Conservation (phyloP, 139 green algal genomes). For the Marvania coccoides region DNA sequence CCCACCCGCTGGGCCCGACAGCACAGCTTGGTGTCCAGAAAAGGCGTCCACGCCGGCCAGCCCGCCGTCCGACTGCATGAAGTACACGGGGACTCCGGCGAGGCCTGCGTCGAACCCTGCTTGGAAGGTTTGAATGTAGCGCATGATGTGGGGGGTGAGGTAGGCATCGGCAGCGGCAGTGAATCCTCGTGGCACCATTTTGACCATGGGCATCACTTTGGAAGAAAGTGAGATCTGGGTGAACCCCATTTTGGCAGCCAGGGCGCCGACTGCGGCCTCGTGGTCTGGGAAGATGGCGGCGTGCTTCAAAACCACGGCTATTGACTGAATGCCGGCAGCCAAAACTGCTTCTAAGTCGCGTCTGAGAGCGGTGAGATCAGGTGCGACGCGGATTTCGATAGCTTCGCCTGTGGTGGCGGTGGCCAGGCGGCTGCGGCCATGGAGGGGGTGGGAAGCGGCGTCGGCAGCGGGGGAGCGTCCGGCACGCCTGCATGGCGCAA, state of each 20-base stretch:
- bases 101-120: conserved; percentile 78
- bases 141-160: conserved; percentile 85
- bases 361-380: conserved; percentile 51
- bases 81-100: conserved; percentile 49
- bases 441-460: conserved; percentile 3
- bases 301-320: conserved; percentile 93
- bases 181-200: conserved; percentile 94
- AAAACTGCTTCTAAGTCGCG: conserved; percentile 43
- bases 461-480: conserved; percentile 1
- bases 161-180: conserved; percentile 94
- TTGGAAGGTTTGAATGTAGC: conserved; percentile 71
- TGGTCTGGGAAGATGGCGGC: conserved; percentile 69
- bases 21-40: conserved; percentile 86
- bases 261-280: conserved; percentile 20
- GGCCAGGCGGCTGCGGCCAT: conserved; percentile 25
- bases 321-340: conserved; percentile 61
- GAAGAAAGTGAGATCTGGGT: conserved; percentile 71
- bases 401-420: conserved; percentile 66
- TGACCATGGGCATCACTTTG: conserved; percentile 91
- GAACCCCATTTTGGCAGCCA: conserved; percentile 62
- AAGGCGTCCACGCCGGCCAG: conserved; percentile 67
- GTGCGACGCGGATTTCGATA: conserved; percentile 50
- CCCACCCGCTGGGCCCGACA: conserved; percentile 86
- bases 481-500: conserved; percentile 15
- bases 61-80: conserved; percentile 78